Evolutionary conservation across 768 basidiomycete species (phyloP).

Genomic region (Phlegmacium glaucopus): DNA sequence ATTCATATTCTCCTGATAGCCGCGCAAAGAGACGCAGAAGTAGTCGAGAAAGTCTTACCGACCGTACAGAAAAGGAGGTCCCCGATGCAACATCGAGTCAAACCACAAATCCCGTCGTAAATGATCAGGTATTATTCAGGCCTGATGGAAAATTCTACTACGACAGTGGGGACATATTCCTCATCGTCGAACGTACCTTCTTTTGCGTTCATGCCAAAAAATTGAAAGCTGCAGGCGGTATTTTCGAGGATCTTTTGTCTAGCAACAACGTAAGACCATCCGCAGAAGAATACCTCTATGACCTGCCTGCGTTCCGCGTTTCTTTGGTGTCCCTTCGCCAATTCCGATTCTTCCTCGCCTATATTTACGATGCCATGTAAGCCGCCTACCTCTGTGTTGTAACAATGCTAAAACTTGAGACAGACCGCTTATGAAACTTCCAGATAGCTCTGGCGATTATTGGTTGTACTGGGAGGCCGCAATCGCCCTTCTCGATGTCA

Average conservation of each 20-base stretch:
- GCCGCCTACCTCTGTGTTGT: background rate
- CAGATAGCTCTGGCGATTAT: background rate
- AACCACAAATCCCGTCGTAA: background rate
- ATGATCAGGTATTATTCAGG: background rate
- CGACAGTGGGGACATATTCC: constrained; percentile 19
- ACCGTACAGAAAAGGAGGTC: background rate
- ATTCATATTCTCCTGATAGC: background rate
- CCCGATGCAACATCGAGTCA: background rate
- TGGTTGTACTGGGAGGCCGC: constrained; percentile 7
- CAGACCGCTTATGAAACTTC: background rate
- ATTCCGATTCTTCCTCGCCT: constrained; percentile 5
- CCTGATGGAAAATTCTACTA: constrained; percentile 17
- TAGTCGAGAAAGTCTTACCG: background rate
- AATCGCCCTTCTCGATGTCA: background rate
- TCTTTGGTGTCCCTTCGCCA: constrained; percentile 1
- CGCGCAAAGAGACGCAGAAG: background rate
- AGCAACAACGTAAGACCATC: background rate
- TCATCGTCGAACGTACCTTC: constrained; percentile 13
- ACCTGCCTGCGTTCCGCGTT: background rate
- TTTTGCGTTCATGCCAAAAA: constrained; percentile 18
- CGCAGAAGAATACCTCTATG: background rate
- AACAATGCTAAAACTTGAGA: background rate
- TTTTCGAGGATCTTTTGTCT: constrained; percentile 14
- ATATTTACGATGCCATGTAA: constrained; percentile 4
- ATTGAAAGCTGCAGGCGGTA: constrained; percentile 9